These are phyloP conservation scores for Candida krabiensis DNA, from an alignment of 805 yeast species.

Conservation along the genomic window DNA sequence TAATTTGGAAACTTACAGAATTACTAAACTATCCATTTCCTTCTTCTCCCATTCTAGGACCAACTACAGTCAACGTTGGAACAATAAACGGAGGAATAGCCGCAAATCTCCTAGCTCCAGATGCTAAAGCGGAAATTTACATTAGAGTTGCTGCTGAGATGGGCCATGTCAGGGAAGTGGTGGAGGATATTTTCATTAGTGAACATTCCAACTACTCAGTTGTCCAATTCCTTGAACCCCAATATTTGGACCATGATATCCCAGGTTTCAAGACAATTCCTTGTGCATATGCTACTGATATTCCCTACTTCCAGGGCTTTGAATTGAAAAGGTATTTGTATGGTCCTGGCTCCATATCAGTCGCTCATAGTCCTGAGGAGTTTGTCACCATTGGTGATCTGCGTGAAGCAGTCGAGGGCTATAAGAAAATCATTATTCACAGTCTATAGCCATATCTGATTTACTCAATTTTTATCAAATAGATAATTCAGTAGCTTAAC, in stretches of 20 bases:
- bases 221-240: slow-evolving; percentile 33
- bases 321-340: slow-evolving; percentile 45
- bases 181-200: slow-evolving; percentile 32
- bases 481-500: no score
- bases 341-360: slow-evolving; percentile 59
- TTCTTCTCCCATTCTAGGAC: slow-evolving; percentile 48
- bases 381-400: slow-evolving; percentile 42
- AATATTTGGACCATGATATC: slow-evolving; percentile 50
- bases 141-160: slow-evolving; percentile 52
- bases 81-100: slow-evolving; percentile 56
- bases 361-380: slow-evolving; percentile 42
- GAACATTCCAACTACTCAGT: slow-evolving; percentile 12
- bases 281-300: slow-evolving; percentile 32
- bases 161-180: slow-evolving; percentile 34
- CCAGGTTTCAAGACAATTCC: slow-evolving; percentile 51
- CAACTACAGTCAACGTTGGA: slow-evolving; percentile 59
- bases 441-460: no score
- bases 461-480: no score
- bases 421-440: slow-evolving; percentile 38
- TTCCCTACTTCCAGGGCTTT: slow-evolving; percentile 32
- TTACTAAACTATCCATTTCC: slow-evolving; percentile 45
- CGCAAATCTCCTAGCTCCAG: slow-evolving; percentile 56
- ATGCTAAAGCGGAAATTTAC: slow-evolving; percentile 45
- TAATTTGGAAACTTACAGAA: slow-evolving; percentile 44
- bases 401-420: slow-evolving; percentile 47